Base-by-base conservation (phyloP, 2,329 filamentous ascomycete genomes). In the Talaromyces albobiverticillius region DNA sequence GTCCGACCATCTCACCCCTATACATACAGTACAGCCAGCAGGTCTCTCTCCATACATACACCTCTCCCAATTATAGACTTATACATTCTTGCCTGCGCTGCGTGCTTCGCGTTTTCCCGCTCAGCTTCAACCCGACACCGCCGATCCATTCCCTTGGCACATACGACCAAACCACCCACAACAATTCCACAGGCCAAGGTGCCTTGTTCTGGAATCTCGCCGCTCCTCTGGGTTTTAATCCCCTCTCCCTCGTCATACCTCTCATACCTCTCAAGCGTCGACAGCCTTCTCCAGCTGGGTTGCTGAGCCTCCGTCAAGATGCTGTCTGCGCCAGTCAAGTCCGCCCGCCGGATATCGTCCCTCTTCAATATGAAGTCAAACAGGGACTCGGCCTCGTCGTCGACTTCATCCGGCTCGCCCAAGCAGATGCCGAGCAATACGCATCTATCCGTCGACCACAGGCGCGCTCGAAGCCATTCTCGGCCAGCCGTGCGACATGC, bases 311-410 rank as follows among this genome's bases (percentile, higher is more conserved):
- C 42, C 14, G 41, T 32, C 47, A 69, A 58, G 58, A 71, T 72
- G 69, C 62, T 74, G 60, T 73, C 71, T 23, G 67, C 71, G 64
- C 71, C 71, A 49, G 66, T 67, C 54, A 75, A 73, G 60, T 72
- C 71, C 54, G 72, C 71, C 54, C 74, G 70, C 64, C 73, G 73
- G 55, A 72, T 76, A 54, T 75, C 74, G 10, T 77, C 74, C 34
- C 67, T 77, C 43, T 76, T 76, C 56, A 75, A 73, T 6, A 55
- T 75, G 56, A 65, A 69, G 11, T 69, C 69, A 20, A 55, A 47
- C 29, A 61, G 67, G 36, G 71, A 71, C 57, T 70, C 73, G 48
- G 58, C 53, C 4, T 43, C 51, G 14, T 51, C 51, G 20, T 50
- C 47, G 16, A 64, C 65, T 29, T 59, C 62, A 38, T 64, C 69